Evolutionary conservation across 306 rosid species (phyloP), one percentile per base, ranked within the genome.

Genomic region (Urtica urens): DNA sequence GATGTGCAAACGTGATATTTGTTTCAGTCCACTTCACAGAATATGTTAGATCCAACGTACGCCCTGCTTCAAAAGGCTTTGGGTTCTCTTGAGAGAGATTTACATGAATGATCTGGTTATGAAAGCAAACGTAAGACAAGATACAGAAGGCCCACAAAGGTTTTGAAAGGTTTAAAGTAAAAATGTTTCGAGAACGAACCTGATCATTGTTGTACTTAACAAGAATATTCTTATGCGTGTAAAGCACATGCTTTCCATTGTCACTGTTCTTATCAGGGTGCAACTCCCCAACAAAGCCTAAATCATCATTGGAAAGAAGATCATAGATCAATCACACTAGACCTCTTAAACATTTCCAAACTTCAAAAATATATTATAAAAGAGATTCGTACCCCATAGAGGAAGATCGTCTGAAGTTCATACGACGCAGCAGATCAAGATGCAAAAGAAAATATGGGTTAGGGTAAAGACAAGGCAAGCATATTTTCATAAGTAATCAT

Each of bases 341-440:
- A 42, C 51, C 59, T 62, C 28, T 47, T 58, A 62, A 23, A 7
- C 14, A 35, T 59, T 55, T 34, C 27, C 38, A 59, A 56, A 26
- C 23, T 45, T 51, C 22, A 20, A 14, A 45, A 48, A 40, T 49
- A 53, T 53, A 33, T 44, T 63, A 65, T 2, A 30, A 50, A 54
- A 49, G 15, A 23, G 53, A 44, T 41, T 62, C 78, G 65, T 92
- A 92, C 99, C 96, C 96, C 96, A 85, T 56, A 92, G 67, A 53
- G 99, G 99, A 49, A 92, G 86, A 64, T 92, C 99, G 69, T 92
- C 99, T 92, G 96, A 69, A 38, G 37, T 69, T 66, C 83, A 75
- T 44, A 43, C 42, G 30, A 63, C 49, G 71, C 45, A 53, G 21
- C 62, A 67, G 64, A 51, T 20, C 26, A 47, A 70, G 38, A 56